Evolutionary conservation across 2,329 filamentous ascomycete species (phyloP), one percentile per base, ranked within the genome.

Genomic region (Ophiostoma tasmaniense): DNA sequence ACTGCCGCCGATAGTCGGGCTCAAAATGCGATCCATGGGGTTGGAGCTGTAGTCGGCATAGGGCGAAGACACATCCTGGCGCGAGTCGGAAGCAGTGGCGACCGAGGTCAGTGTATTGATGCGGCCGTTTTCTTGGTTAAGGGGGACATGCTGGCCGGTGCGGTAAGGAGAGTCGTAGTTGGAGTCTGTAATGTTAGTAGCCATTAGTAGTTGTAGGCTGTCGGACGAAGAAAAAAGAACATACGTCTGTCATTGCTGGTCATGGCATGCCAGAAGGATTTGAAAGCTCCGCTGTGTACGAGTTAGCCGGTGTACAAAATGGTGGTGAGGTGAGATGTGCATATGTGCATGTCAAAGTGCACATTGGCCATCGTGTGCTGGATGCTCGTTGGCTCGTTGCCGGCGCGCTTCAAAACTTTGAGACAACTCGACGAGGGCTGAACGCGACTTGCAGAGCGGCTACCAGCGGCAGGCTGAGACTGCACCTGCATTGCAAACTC

Each of bases 221-320:
- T 22, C 33, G 33, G 33, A 33, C 33, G 52, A 37, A 30, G 28
- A 37, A n/a, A 52, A 20, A 45, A 3, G 67, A 66, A 81, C 87
- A 77, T 80, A 89, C 87, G 87, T 80, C 87, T 81, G 78, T 89
- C 87, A 81, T 89, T 83, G 74, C 87, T 89, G 79, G 87, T 89
- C 86, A 89, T 95, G 74, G 90, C 88, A 84, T 98, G 95, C 95
- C 95, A 99, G 82, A 99, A 94, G 72, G 90, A 91, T 80, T 90
- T 90, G 80, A 95, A 90, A 80, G 90, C 87, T 17, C 35, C 35
- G 64, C 64, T 65, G 64, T 28, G 22, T 25, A 64, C n/a, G 11
- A 17, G 30, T 64, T 64, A 64, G 75, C 85, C 85, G 22, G 25
- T 55, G 50, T 13, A 55, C n/a, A 25, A 5, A 10, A 17, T 50